A percentile compares a stretch with the other conserved stretches of the same genome.
Conservation (phyloP, 2,329 filamentous ascomycete genomes). For the Fusarium odoratissimum region DNA sequence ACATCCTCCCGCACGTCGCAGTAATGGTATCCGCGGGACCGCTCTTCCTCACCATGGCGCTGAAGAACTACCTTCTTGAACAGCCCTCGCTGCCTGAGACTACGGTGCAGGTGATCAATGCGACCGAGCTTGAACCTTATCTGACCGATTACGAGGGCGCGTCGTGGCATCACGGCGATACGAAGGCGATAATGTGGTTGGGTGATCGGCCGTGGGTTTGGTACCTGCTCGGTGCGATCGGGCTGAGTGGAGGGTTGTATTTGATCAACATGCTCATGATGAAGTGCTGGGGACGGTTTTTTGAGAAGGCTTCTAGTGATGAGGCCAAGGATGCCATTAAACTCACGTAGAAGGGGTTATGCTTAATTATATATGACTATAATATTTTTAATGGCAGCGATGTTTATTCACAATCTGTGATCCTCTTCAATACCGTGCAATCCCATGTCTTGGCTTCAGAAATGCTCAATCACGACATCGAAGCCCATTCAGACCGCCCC, state of each 20-base stretch:
- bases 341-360: constrained; percentile 26
- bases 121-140: constrained; percentile 43
- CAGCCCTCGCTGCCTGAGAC: constrained; percentile 50
- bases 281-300: constrained; percentile 20
- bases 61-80: constrained; percentile 76
- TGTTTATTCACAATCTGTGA: not conserved
- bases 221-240: constrained; percentile 47
- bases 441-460: rapidly evolving
- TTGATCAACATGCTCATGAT: constrained; percentile 31
- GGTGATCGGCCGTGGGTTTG: constrained; percentile 51
- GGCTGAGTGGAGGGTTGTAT: constrained; percentile 30
- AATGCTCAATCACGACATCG: not conserved
- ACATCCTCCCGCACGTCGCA: constrained; percentile 74
- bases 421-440: not conserved
- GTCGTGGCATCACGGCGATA: constrained; percentile 61
- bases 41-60: constrained; percentile 79
- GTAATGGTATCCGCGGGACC: constrained; percentile 85
- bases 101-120: constrained; percentile 46
- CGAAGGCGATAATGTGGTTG: constrained; percentile 61
- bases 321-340: constrained; percentile 36
- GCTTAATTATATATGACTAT: constrained; percentile 18
- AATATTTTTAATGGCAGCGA: constrained; percentile 25
- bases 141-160: constrained; percentile 53
- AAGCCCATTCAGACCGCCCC: not conserved
- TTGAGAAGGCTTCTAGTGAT: constrained; percentile 17